Conservation (phyloP, 1,139 yeast genomes). For the Pichia sp. region DNA sequence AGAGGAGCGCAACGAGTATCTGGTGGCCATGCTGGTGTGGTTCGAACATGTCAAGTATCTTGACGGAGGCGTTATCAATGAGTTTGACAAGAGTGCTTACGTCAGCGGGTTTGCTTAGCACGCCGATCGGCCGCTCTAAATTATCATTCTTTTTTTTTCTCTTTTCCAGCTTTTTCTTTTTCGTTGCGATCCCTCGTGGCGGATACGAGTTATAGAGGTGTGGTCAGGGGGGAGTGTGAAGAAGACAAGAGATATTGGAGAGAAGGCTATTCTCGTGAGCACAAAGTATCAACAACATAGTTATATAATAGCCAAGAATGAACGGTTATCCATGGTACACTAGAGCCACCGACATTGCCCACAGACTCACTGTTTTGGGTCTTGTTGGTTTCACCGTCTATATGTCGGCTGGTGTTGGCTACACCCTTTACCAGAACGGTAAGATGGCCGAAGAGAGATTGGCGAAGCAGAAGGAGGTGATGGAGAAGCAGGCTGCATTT, state of each 20-base stretch:
- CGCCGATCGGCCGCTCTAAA: constrained; percentile 6
- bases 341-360: constrained; percentile 73
- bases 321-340: constrained; percentile 61
- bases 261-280: not conserved
- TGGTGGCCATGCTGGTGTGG: constrained; percentile 24
- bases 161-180: not conserved
- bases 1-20: constrained; percentile 16
- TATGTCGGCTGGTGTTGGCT: constrained; percentile 56
- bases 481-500: constrained; percentile 23
- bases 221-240: not conserved
- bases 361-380: constrained; percentile 75
- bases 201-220: not conserved
- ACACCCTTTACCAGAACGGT: constrained; percentile 59
- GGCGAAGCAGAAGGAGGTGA: constrained; percentile 32
- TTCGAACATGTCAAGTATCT: constrained; percentile 24
- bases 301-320: constrained; percentile 8
- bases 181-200: not conserved
- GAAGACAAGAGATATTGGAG: not conserved
- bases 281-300: not conserved
- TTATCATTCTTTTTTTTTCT: not conserved
- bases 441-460: constrained; percentile 42
- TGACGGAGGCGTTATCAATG: constrained; percentile 22
- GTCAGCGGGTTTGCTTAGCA: not conserved
- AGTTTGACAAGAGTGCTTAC: constrained; percentile 4
- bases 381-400: constrained; percentile 67